phyloP scores from a whole-genome alignment of 202 grass and related monocot genomes.

The Bolboschoenoplectus hybrid region DNA sequence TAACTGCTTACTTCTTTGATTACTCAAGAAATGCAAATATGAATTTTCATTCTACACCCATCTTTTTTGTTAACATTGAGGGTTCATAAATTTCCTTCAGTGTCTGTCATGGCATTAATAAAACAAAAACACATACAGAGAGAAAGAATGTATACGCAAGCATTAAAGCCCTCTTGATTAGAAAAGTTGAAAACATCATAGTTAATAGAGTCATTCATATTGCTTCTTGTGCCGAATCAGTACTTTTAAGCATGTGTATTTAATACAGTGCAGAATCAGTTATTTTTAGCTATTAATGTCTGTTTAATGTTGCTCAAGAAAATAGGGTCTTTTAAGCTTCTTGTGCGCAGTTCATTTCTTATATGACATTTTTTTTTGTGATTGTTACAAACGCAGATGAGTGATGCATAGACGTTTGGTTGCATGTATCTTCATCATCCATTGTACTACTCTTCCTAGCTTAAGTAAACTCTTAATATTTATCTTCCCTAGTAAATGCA shows the following conservation, averaged over 20 bases:
- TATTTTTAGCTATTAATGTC: background rate
- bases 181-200: background rate
- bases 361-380: slow-evolving; percentile 4
- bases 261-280: background rate
- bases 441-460: slow-evolving; percentile 10
- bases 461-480: slow-evolving; percentile 10
- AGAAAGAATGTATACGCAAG: background rate
- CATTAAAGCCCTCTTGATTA: background rate
- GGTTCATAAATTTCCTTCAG: background rate
- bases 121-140: background rate
- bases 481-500: background rate
- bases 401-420: slow-evolving; percentile 12
- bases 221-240: background rate
- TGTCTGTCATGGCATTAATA: slow-evolving; percentile 1
- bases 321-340: too few relatives aligned
- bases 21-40: background rate
- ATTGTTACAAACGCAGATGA: slow-evolving; percentile 26
- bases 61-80: background rate
- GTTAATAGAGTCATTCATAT: background rate
- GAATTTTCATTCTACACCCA: background rate
- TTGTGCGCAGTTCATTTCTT: background rate
- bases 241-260: too few relatives aligned
- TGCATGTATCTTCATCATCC: slow-evolving; percentile 2
- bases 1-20: slow-evolving; percentile 6
- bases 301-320: background rate